Base-by-base conservation (phyloP, 495 filamentous ascomycete species). In the Xanthoparmelia taractica region DNA sequence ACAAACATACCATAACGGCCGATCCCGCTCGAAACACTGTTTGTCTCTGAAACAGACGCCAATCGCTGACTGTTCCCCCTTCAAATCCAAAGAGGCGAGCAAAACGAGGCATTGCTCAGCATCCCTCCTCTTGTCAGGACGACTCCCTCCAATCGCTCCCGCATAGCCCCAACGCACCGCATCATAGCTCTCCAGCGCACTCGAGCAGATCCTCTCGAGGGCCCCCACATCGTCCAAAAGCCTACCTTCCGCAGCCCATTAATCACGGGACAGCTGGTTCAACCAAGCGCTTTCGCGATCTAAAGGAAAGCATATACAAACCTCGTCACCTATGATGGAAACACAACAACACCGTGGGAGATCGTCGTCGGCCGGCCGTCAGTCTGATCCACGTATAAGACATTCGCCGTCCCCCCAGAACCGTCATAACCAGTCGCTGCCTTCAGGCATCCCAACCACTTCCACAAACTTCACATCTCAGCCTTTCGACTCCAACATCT, bases 371-470 rank as follows among this genome's bases (percentile, higher is more conserved):
- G 61, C 66, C 31, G 62, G 68, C 34, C 61, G 63, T 20, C 68
- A 66, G 38, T 33, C 64, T 40, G 66, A 64, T 62, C 64, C 65
- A 23, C 57, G 60, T 63, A 64, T 70, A 68, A 70, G 68, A 43
- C 61, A 60, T 40, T 70, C 68, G n/a, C 66, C 66, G 31, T 70
- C 68, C 57, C 68, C 68, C 55, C 68, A 70, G 20, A 57, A 55
- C 47, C 68, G 62, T 48, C 64, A 62, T n/a, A 58, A 52, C 38
- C 61, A 64, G 25, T 38, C 60, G 57, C 64, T 61, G 23, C 56
- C 55, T 54, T 40, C 64, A 8, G 60, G 60, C 40, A 38, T 60
- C 33, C 41, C 65, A 38, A 61, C 63, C 27, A 37, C 59, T n/a
- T 56, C 56, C 58, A 34, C 68, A 10, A 57, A 58, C 40, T 70